Evolutionary conservation across 2,329 filamentous ascomycete species (phyloP).

Genomic region (Colletotrichum sp.): DNA sequence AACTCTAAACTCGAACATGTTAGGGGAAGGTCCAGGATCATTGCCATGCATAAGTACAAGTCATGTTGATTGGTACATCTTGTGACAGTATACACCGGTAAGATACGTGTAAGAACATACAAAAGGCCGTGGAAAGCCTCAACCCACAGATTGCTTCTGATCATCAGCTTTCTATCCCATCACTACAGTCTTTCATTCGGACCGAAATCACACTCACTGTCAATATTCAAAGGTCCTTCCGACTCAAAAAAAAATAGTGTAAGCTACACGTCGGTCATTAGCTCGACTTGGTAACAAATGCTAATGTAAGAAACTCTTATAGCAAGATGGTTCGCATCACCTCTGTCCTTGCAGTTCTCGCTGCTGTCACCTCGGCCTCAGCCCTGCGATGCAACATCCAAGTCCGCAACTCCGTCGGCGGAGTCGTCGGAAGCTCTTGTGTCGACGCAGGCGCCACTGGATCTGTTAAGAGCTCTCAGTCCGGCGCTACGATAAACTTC

Average conservation of each 20-base stretch:
- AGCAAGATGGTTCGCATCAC: not conserved
- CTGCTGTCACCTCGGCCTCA: not conserved
- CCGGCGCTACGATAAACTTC: not conserved
- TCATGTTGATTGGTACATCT: not conserved
- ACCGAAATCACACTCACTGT: not conserved
- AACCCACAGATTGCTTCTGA: not conserved
- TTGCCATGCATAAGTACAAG: not conserved
- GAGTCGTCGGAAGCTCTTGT: not conserved
- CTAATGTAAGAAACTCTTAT: not conserved
- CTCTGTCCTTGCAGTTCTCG: not conserved
- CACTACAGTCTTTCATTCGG: not conserved
- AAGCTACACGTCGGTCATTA: not conserved
- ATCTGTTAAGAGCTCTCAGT: not conserved
- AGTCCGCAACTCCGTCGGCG: not conserved
- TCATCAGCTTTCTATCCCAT: not conserved
- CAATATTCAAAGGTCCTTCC: not conserved
- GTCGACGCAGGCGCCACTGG: not conserved
- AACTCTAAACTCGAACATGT: not conserved
- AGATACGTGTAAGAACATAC: not conserved
- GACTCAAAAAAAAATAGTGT: not conserved
- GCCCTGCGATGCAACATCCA: not conserved
- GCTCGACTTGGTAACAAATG: not conserved
- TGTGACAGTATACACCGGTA: not conserved
- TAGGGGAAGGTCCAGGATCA: not conserved
- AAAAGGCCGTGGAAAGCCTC: not conserved